A percentile compares a stretch with the other conserved stretches of the same genome.
phyloP scores from a whole-genome alignment of 495 filamentous ascomycete species.

The Podospora fimiseda region DNA sequence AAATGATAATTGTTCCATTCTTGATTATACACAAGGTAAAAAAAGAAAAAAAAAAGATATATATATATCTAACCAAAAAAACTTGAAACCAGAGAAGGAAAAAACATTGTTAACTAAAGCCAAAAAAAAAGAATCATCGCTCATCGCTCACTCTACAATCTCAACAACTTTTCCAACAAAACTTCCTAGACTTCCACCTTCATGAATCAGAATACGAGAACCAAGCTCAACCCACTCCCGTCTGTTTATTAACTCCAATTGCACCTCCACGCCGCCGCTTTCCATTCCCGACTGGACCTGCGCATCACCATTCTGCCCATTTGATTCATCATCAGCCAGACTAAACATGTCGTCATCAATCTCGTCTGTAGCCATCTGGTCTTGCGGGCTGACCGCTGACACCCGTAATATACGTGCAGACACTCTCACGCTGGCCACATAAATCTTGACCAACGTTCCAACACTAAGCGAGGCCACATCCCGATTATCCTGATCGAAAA shows the following conservation, averaged over 20 bases:
- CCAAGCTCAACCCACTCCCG: constrained; percentile 84
- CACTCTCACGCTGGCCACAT: constrained; percentile 80
- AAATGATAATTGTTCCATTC: too few relatives aligned
- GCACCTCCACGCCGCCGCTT: constrained; percentile 53
- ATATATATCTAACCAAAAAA: constrained; percentile 1
- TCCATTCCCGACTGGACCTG: constrained; percentile 28
- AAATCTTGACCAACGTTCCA: constrained; percentile 64
- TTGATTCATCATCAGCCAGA: constrained; percentile 53
- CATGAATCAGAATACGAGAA: constrained; percentile 65
- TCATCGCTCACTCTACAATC: constrained; percentile 38
- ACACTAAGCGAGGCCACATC: constrained; percentile 32
- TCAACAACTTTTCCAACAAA: constrained; percentile 58
- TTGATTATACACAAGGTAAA: too few relatives aligned
- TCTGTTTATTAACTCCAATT: constrained; percentile 65
- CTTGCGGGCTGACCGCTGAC: constrained; percentile 19
- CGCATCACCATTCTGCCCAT: constrained; percentile 34
- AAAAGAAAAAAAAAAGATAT: too few relatives aligned
- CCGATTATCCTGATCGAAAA: constrained; percentile 37
- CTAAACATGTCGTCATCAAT: constrained; percentile 57
- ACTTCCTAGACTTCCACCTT: constrained; percentile 54
- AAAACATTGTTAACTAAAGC: background rate
- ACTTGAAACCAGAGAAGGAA: constrained; percentile 4
- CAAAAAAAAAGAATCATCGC: background rate
- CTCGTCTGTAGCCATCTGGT: constrained; percentile 25
- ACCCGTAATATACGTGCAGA: constrained; percentile 58